Evolutionary conservation across 352 stramenopile species (phyloP).

Genomic region (Pythium rishiriense): DNA sequence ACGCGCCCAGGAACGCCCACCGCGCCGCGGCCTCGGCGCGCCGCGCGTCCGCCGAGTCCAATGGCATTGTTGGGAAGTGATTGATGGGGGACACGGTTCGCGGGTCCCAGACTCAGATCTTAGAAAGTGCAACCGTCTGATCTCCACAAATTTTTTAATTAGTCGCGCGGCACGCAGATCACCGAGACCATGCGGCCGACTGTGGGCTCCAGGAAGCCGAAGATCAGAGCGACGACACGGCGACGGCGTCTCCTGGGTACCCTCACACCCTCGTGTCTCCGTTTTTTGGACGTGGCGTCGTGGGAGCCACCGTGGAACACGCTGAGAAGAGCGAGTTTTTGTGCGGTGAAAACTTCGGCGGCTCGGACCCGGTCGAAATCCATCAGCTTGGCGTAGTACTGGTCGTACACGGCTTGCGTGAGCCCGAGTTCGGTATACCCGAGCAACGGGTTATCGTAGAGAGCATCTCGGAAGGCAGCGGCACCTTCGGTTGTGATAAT

Average conservation of each 20-base stretch:
- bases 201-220: not conserved
- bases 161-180: not conserved
- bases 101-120: not conserved
- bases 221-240: not conserved
- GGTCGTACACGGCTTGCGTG: not conserved
- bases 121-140: not conserved
- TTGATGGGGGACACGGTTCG: not conserved
- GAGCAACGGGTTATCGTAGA: not conserved
- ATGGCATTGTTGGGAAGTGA: not conserved
- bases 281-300: not conserved
- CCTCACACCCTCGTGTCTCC: not conserved
- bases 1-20: constrained; percentile 16
- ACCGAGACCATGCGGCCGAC: not conserved
- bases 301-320: not conserved
- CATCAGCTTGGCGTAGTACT: not conserved
- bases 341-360: not conserved
- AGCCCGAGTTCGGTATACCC: not conserved
- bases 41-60: too few relatives aligned
- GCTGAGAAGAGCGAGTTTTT: too few relatives aligned
- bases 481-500: not conserved
- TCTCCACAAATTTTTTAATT: not conserved
- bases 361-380: not conserved
- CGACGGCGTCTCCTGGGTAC: not conserved
- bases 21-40: constrained; percentile 1
- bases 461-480: not conserved